Base-by-base conservation (phyloP, 352 stramenopile genomes). In the Stramenopiles sp. region DNA sequence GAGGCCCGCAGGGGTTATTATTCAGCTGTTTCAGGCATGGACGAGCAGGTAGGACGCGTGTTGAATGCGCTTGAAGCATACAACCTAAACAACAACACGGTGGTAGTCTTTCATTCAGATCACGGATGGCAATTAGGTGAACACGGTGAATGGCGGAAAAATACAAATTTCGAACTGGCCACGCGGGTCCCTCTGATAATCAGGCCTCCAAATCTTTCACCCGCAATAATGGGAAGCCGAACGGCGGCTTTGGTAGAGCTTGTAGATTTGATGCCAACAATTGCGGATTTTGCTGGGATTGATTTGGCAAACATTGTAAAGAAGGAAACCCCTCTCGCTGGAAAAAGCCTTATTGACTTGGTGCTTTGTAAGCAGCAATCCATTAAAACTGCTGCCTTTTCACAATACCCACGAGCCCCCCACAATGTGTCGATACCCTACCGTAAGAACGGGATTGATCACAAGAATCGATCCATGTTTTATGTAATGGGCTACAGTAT, bases 101-200 rank as follows among this genome's bases (percentile, higher is more conserved):
- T 81, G n/a, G 75, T 81, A 31, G 33, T 81, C 37, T 80, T 81
- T 53, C 43, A 32, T 34, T 48, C 37, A 12, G 78, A 81, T 68
- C 78, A 81, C 68, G 78, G 78, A n/a, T 81, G 73, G 53, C 49
- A 78, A 2, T 6, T 81, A n/a, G 78, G 78, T 30, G 78, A 81
- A n/a, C 34, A 69, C 6, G 78, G 78, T 31, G 69, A 79, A 34
- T 81, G 76, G 76, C 37, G 74, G 48, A 81, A 81, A 68, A 4
- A 30, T 4, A 78, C 74, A 25, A 36, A 78, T 34, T 81, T 77
- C 48, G 78, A 81, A 43, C 77, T 73, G 35, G 74, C 77, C 43
- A 69, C 76, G 6, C 34, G 77, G 18, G 49, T 79, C 0, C 76
- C 77, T 3, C 68, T 81, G 2, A 71, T 78, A 25, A 78, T 80